phyloP scores from a whole-genome alignment of 2,329 filamentous ascomycete species.

The Leptographium lundbergii region DNA sequence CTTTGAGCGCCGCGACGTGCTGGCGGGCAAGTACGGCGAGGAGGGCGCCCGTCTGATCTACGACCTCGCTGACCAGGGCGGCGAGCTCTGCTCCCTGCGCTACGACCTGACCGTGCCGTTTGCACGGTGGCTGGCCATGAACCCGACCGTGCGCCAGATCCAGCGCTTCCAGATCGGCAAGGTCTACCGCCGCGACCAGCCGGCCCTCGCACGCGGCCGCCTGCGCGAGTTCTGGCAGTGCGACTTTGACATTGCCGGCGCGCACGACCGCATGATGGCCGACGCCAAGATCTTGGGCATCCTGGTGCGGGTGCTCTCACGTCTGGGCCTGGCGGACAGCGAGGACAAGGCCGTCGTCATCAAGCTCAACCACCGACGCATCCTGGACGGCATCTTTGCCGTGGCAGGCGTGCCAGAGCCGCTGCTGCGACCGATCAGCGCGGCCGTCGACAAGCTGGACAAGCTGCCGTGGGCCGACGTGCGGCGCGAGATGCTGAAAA shows the following conservation, averaged over 20 bases:
- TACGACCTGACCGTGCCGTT: constrained; percentile 57
- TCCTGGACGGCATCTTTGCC: constrained; percentile 85
- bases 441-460: constrained; percentile 88
- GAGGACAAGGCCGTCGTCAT: constrained; percentile 59
- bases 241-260: constrained; percentile 86
- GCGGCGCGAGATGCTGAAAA: constrained; percentile 82
- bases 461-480: constrained; percentile 83
- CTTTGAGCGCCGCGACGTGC: constrained; percentile 48
- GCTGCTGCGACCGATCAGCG: constrained; percentile 78
- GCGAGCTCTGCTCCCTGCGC: constrained; percentile 65
- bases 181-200: constrained; percentile 46
- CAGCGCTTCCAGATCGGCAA: constrained; percentile 94
- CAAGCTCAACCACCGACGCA: constrained; percentile 89
- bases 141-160: constrained; percentile 62
- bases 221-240: constrained; percentile 97
- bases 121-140: constrained; percentile 87
- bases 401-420: constrained; percentile 78
- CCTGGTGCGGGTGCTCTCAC: constrained; percentile 61
- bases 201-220: constrained; percentile 73
- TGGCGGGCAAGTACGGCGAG: constrained; percentile 42
- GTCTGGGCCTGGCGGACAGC: not conserved
- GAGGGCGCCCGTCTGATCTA: constrained; percentile 54
- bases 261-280: constrained; percentile 79
- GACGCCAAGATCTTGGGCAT: constrained; percentile 83
- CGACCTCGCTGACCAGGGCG: constrained; percentile 69